Base-by-base conservation (phyloP, 306 rosid species). In the Cicer arietinum region DNA sequence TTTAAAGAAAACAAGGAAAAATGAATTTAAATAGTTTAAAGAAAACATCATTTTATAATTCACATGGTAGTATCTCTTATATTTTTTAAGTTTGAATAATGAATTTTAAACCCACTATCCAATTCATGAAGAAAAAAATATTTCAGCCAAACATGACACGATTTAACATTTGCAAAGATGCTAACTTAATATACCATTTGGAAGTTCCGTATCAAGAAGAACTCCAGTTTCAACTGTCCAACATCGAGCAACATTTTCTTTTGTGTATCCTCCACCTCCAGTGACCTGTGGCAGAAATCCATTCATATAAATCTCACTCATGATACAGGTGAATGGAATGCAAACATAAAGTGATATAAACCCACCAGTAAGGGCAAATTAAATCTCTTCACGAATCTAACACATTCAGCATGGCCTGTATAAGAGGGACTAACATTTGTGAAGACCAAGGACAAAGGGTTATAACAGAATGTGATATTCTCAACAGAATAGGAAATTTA, bases 221-320 rank as follows among this genome's bases (percentile, higher is more conserved):
- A 91, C 96, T 62, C 98, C 98, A 65, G 98, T 94, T 89, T 94
- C 98, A 67, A 94, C 80, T 0, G 97, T 79, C 98, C 98, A 94
- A 82, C 98, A 94, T 43, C 98, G 89, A 83, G 98, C 98, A 78
- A 94, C 98, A 84, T 94, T 94, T 83, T 94, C 98, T 88, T 94
- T 94, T 7, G 97, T 94, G 83, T 94, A 94, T 66, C 98, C 98
- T 56, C 98, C 98, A 35, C 98, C 98, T 73, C 98, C 98, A 79
- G 96, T 92, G 77, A 94, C 97, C 98, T 91, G 81, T 69, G 77
- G 14, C 40, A 81, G 83, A 75, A 73, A 68, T 63, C 68, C 35
- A 60, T 57, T 61, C 13, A 30, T 1, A 43, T 82, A 77, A 66
- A 66, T 78, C 68, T 67, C 65, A 76, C 46, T 56, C 76, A 54